These are phyloP conservation scores for Aspergillus neotritici DNA, from an alignment of 2,329 filamentous ascomycete species.

Conservation along the genomic window DNA sequence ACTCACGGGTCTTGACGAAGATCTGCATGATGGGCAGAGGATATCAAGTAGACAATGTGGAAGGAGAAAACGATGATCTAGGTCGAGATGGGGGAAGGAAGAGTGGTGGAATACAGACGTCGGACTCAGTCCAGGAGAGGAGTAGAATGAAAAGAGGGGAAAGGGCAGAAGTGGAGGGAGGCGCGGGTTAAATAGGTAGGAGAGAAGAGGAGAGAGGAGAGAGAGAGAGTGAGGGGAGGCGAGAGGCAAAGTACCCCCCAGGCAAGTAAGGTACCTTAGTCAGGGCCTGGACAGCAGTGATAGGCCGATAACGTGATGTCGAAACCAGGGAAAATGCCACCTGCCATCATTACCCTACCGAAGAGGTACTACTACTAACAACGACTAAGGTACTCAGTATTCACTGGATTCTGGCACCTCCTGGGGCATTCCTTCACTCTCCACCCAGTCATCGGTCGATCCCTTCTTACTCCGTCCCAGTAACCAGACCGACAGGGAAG, in stretches of 20 bases:
- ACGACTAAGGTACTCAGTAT: too few relatives aligned
- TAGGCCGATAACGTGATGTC: conserved; percentile 26
- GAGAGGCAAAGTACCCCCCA: conserved; percentile 3
- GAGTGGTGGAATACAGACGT: neutral
- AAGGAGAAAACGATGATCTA: conserved; percentile 11
- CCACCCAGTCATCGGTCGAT: conserved; percentile 8
- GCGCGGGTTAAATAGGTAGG: conserved; percentile 1
- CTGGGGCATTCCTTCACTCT: conserved; percentile 13
- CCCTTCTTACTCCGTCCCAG: conserved; percentile 7
- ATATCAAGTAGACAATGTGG: conserved; percentile 8
- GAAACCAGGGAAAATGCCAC: conserved; percentile 5
- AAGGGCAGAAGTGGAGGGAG: conserved; percentile 12
- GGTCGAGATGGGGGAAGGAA: conserved; percentile 12
- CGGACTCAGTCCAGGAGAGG: neutral
- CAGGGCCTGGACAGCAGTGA: conserved; percentile 18
- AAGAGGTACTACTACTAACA: too few relatives aligned
- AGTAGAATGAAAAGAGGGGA: conserved; percentile 10
- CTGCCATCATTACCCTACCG: too few relatives aligned
- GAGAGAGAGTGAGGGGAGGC: conserved; percentile 21
- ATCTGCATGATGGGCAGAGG: conserved; percentile 74
- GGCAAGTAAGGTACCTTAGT: conserved; percentile 27
- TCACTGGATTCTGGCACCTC: conserved; percentile 12
- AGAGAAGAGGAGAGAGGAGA: conserved; percentile 20
- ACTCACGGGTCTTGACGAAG: conserved; percentile 93
- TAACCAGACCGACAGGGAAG: neutral